Conservation (phyloP, 495 filamentous ascomycete genomes). For the Penicillium canariense region DNA sequence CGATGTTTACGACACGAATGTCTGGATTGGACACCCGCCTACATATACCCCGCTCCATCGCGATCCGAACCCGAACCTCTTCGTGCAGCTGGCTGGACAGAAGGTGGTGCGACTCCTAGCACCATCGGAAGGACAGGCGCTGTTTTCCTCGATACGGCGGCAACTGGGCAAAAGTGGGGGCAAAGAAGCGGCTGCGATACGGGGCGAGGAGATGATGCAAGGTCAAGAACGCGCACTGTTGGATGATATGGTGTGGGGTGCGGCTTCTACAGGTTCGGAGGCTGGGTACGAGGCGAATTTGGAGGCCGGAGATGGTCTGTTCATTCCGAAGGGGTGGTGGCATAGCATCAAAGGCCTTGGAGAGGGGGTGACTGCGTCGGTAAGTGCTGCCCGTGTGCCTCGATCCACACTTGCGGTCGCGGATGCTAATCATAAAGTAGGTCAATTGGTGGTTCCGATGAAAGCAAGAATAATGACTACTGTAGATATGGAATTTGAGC, state of each 20-base stretch:
- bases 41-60: conserved; percentile 88
- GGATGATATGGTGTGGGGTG: conserved; percentile 68
- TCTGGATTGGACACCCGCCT: conserved; percentile 85
- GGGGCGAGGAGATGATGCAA: conserved; percentile 92
- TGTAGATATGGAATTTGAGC: no score
- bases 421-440: conserved; percentile 39
- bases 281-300: conserved; percentile 56
- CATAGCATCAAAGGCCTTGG: conserved; percentile 82
- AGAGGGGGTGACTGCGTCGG: conserved; percentile 61
- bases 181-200: conserved; percentile 52
- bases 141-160: conserved; percentile 59
- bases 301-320: conserved; percentile 67
- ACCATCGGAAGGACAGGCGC: conserved; percentile 54
- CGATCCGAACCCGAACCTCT: conserved; percentile 93
- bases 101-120: conserved; percentile 72
- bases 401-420: conserved; percentile 6
- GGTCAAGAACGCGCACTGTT: conserved; percentile 65
- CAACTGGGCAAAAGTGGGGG: conserved; percentile 40
- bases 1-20: conserved; percentile 79
- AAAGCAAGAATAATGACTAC: not conserved
- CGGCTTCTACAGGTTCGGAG: conserved; percentile 15
- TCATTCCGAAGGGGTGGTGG: conserved; percentile 95
- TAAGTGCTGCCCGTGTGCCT: conserved; percentile 36
- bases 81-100: conserved; percentile 73
- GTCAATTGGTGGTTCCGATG: conserved; percentile 95